Base-by-base conservation (phyloP, 176 grass and related monocot species). In the Oryza glumipatula region DNA sequence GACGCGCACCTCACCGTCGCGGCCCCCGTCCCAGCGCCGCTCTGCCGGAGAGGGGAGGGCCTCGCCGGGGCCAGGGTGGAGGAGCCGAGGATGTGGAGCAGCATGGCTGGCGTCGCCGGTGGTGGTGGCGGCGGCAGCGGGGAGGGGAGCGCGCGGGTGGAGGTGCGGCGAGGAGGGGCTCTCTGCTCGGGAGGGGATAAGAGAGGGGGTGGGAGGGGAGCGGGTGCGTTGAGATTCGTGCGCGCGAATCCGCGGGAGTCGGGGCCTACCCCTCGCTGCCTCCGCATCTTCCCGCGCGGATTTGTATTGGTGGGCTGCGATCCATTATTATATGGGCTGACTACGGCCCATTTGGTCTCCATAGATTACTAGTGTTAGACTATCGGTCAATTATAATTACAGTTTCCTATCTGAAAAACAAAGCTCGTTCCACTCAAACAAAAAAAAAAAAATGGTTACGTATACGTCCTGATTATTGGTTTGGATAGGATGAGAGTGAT, bases 261-360 rank as follows among this genome's bases (percentile, higher is more conserved):
- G 26, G 67, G 67, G 68, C 73, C 74, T 58, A 46, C 79, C 0
- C 0, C 47, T 26, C 46, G 11, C 15, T 2, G 16, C 11, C 2
- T 52, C 69, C 76, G 39, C 63, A 21, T 61, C 51, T 86, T 90
- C 89, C 89, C 89, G 89, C 89, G 68, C 80, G 11, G 80, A 90
- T 90, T 90, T 60, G 84, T 90, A 90, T 87, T 83, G 6, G 13
- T 87, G 76, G 84, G 32, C 89, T 28, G 66, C n/a, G 39, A 70
- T 77, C 72, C 13, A 21, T 65, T 70, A 76, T 26, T 1, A 0
- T 30, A 23, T 77, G 73, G 79, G 65, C 73, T 4, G 30, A 12
- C 0, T 21, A 8, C 49, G 75, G 75, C 67, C 83, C 70, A 21
- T 33, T 24, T 8, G 13, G 21, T 30, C 39, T 49, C 7, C 30